Evolutionary conservation across 176 grass and related monocot species (phyloP).

Genomic region (Musa acuminata): DNA sequence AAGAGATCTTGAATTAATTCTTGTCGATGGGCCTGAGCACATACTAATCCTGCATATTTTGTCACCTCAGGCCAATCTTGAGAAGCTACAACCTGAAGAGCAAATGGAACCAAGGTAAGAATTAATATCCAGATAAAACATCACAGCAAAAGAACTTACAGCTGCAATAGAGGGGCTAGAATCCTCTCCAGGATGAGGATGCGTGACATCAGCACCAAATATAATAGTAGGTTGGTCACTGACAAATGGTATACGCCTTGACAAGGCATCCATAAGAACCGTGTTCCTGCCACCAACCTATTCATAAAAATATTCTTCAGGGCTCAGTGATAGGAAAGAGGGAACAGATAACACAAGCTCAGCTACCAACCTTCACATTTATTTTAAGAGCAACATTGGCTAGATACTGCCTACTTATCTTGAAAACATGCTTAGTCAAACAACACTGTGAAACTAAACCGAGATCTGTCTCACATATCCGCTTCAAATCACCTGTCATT

Average conservation of each 20-base stretch:
- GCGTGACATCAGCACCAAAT: conserved; percentile 70
- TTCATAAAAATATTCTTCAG: neutral
- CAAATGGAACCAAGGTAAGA: neutral
- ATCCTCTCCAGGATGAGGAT: conserved; percentile 57
- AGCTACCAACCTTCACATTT: conserved; percentile 50
- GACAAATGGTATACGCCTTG: conserved; percentile 33
- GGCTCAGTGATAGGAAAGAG: neutral
- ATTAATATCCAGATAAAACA: no score
- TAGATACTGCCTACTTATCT: neutral
- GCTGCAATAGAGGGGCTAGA: conserved; percentile 41
- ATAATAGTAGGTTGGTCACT: conserved; percentile 42
- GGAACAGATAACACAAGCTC: neutral
- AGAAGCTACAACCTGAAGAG: conserved; percentile 53
- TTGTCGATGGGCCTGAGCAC: conserved; percentile 34
- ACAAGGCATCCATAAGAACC: conserved; percentile 29
- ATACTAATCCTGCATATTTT: conserved; percentile 44
- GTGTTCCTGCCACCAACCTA: conserved; percentile 69
- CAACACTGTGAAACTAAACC: conserved; percentile 56
- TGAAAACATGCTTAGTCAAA: conserved; percentile 11
- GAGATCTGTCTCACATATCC: conserved; percentile 50
- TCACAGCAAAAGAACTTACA: neutral
- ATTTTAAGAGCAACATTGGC: conserved; percentile 64
- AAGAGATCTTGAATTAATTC: conserved; percentile 49
- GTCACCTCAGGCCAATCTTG: conserved; percentile 60
- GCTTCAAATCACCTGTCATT: conserved; percentile 39